Percentiles rank a stretch among this genome's conserved stretches.
Evolutionary conservation across 345 rosid species (phyloP).

Genomic region (Hibiscus trionum): DNA sequence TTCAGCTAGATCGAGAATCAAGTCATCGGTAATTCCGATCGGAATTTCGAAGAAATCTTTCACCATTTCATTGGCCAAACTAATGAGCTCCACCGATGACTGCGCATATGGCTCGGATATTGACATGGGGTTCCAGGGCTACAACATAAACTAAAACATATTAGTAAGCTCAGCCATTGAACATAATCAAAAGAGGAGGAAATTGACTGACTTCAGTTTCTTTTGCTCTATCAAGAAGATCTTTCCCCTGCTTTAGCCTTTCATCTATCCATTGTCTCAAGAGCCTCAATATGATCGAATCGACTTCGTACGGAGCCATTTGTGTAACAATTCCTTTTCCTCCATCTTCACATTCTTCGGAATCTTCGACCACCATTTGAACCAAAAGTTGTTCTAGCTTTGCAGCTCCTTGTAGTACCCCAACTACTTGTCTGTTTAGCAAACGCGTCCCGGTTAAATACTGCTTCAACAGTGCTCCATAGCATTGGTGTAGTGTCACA

Average conservation of each 20-base stretch:
- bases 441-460: slow-evolving; percentile 40
- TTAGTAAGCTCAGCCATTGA: background rate
- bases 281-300: slow-evolving; percentile 45
- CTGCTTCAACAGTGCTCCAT: slow-evolving; percentile 63
- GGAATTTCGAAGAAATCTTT: slow-evolving; percentile 82
- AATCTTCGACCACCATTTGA: slow-evolving; percentile 84
- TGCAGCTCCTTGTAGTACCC: slow-evolving; percentile 67
- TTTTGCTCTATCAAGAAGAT: slow-evolving; percentile 43
- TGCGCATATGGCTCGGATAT: slow-evolving; percentile 84
- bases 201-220: slow-evolving; percentile 56
- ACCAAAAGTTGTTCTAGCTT: slow-evolving; percentile 74
- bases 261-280: slow-evolving; percentile 62
- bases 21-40: slow-evolving; percentile 65
- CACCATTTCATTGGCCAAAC: slow-evolving; percentile 46
- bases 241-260: slow-evolving; percentile 39
- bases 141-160: slow-evolving; percentile 5
- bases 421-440: slow-evolving; percentile 46
- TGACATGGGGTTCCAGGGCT: slow-evolving; percentile 96
- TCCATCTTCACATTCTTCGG: slow-evolving; percentile 76
- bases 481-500: slow-evolving; percentile 64
- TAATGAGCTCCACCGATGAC: slow-evolving; percentile 68
- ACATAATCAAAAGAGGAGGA: background rate
- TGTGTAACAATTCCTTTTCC: slow-evolving; percentile 68
- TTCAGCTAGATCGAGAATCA: slow-evolving; percentile 63
- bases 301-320: slow-evolving; percentile 85